phyloP scores from a whole-genome alignment of 805 yeast species.

The Peterozyma xylosa region DNA sequence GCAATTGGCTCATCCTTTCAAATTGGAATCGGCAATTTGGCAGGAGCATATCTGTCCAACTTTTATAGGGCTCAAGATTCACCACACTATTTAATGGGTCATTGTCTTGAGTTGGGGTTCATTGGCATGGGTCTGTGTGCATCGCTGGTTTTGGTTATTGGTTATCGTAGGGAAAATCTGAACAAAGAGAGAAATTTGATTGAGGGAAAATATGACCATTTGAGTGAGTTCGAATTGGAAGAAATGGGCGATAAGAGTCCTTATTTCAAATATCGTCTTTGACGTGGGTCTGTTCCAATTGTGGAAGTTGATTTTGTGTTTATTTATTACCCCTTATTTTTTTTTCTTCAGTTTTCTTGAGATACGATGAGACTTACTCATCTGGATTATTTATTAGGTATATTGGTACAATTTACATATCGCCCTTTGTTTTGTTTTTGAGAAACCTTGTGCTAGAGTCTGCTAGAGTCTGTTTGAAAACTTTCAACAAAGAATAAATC shows the following conservation, averaged over 20 bases:
- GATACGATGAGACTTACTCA: no score
- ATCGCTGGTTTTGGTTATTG: conserved; percentile 14
- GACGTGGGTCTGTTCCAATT: background rate
- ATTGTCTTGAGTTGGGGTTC: conserved; percentile 24
- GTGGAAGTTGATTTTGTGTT: no score
- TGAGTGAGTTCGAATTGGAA: conserved; percentile 20
- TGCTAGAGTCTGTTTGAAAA: no score
- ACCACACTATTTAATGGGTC: conserved; percentile 24
- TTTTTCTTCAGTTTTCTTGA: no score
- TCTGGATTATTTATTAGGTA: no score
- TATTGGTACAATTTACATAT: no score
- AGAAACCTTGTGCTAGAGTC: no score
- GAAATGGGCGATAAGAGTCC: conserved; percentile 37
- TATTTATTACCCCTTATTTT: no score
- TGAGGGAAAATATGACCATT: conserved; percentile 23
- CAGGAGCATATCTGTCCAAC: conserved; percentile 28
- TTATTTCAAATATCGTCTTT: conserved; percentile 21
- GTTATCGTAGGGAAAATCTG: conserved; percentile 18
- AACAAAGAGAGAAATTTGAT: conserved; percentile 18
- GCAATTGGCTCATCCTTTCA: conserved; percentile 29
- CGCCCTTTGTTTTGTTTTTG: no score
- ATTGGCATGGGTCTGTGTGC: conserved; percentile 15
- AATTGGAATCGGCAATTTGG: conserved; percentile 30
- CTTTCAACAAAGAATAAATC: no score
- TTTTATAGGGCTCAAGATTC: conserved; percentile 22